phyloP scores from a whole-genome alignment of 148 eudicot genomes.

The Camellia lanceoleosa region DNA sequence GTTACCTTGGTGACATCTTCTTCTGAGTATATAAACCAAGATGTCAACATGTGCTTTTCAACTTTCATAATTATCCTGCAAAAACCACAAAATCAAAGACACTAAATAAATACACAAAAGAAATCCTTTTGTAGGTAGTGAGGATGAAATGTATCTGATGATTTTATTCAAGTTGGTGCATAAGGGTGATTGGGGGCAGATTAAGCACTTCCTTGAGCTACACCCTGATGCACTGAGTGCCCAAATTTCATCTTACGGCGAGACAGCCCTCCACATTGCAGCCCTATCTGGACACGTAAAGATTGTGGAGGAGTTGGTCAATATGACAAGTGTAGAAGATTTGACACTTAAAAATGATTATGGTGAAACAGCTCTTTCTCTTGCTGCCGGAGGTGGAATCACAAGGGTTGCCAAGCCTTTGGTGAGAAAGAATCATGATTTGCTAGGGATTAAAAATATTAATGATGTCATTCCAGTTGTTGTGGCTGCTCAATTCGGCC shows the following conservation, averaged over 20 bases:
- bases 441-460: background rate
- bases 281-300: slow-evolving; percentile 10
- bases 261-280: slow-evolving; percentile 10
- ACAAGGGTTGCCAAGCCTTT: slow-evolving; percentile 6
- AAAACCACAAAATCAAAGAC: background rate
- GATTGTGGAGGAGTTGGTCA: slow-evolving; percentile 12
- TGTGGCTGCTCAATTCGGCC: slow-evolving; percentile 17
- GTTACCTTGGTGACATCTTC: too few species aligned
- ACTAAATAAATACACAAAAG: background rate
- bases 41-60: too few species aligned
- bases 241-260: background rate
- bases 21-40: too few species aligned
- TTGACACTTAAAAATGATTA: background rate
- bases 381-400: slow-evolving; percentile 16
- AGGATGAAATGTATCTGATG: background rate
- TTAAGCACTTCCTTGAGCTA: background rate
- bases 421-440: slow-evolving; percentile 2
- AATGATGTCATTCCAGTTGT: background rate
- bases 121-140: background rate
- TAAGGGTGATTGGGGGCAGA: slow-evolving; percentile 8
- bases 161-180: background rate
- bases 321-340: background rate
- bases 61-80: too few species aligned
- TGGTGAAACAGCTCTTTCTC: slow-evolving; percentile 11
- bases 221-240: background rate